These are phyloP conservation scores for Hygrophorus russula DNA, from an alignment of 768 basidiomycete genomes.

Conservation along the genomic window DNA sequence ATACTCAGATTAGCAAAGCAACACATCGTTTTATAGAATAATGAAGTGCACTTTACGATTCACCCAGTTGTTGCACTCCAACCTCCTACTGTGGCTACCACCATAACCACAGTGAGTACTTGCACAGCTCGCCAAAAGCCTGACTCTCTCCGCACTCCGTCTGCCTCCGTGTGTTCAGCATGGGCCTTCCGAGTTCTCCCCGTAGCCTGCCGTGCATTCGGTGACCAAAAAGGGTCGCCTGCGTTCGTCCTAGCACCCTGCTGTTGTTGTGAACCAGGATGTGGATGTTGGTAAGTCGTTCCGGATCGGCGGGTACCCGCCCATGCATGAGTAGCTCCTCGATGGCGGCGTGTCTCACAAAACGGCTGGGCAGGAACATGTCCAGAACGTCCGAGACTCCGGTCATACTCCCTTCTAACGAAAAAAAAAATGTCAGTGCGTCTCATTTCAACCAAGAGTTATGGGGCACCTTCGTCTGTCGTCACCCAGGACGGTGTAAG, in stretches of 20 bases:
- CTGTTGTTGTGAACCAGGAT: background rate
- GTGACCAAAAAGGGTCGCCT: constrained; percentile 1
- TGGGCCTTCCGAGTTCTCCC: constrained; percentile 1
- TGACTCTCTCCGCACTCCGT: constrained; percentile 18
- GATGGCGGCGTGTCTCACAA: constrained; percentile 9
- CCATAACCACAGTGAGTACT: constrained; percentile 13
- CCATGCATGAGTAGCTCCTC: constrained; percentile 8
- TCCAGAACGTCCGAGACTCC: constrained; percentile 22
- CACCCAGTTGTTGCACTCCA: background rate
- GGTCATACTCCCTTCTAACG: constrained; percentile 34
- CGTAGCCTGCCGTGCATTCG: constrained; percentile 3
- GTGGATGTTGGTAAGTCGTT: background rate
- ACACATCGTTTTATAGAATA: no score
- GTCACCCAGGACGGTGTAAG: constrained; percentile 32
- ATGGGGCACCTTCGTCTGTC: constrained; percentile 27
- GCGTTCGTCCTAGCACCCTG: constrained; percentile 1
- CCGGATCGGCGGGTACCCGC: constrained; percentile 8
- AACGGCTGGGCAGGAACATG: constrained; percentile 1
- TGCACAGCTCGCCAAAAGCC: constrained; percentile 18
- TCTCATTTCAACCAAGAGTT: background rate
- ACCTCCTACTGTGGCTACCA: constrained; percentile 4
- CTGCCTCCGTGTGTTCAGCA: constrained; percentile 10
- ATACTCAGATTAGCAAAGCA: no score
- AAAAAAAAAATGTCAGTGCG: background rate
- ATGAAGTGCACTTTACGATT: no score